Conservation (phyloP, 345 rosid species). For the Hypericum perforatum region DNA sequence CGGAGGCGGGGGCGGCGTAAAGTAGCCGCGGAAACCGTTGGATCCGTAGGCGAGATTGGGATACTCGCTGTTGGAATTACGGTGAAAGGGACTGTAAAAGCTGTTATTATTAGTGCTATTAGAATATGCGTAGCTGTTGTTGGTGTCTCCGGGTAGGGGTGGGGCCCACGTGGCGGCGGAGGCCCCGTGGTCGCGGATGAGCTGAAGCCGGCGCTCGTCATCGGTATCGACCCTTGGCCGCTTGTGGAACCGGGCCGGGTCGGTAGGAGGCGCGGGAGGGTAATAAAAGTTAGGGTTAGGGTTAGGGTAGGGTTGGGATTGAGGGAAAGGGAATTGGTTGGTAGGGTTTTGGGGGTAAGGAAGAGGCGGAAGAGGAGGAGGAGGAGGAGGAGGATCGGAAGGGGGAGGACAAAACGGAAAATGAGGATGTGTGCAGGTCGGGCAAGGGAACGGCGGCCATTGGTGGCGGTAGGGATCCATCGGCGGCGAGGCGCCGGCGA, state of each 20-base stretch:
- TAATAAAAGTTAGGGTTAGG: constrained; percentile 19
- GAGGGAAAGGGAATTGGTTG: constrained; percentile 30
- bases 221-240: constrained; percentile 59
- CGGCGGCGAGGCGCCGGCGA: too few species aligned
- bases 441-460: neutral
- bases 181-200: constrained; percentile 87
- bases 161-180: constrained; percentile 12
- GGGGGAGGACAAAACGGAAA: neutral
- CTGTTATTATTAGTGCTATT: too few species aligned
- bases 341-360: constrained; percentile 31
- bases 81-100: too few species aligned
- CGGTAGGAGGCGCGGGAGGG: neutral
- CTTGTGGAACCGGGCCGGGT: constrained; percentile 21
- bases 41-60: too few species aligned
- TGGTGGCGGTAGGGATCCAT: too few species aligned
- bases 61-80: too few species aligned
- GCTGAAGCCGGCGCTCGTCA: constrained; percentile 68
- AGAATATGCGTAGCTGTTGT: too few species aligned
- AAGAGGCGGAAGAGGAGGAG: constrained; percentile 19
- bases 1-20: neutral
- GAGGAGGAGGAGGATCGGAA: constrained; percentile 22
- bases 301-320: constrained; percentile 30
- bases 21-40: neutral
- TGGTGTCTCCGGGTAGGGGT: too few species aligned
- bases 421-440: neutral